phyloP scores from a whole-genome alignment of 768 basidiomycete genomes.

The Mycena galericulata region DNA sequence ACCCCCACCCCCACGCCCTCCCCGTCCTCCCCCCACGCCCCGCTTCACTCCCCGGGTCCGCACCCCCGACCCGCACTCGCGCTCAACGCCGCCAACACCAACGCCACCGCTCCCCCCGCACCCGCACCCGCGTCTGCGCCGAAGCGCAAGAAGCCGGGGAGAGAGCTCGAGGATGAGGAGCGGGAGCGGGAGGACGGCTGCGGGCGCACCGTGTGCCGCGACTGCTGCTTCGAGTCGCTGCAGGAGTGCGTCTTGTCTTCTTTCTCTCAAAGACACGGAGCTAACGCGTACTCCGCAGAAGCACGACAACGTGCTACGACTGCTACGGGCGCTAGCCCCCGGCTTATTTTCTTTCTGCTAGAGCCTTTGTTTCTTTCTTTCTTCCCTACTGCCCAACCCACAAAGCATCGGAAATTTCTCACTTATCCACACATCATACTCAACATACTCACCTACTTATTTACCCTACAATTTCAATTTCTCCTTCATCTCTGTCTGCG shows the following conservation, averaged over 20 bases:
- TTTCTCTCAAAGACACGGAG: not conserved
- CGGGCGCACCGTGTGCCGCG: conserved; percentile 55
- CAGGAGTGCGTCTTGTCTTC: conserved; percentile 48
- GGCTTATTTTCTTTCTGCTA: too few relatives aligned
- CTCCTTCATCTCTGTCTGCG: too few relatives aligned
- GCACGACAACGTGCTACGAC: conserved; percentile 53
- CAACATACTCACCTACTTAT: too few relatives aligned
- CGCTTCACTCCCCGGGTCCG: too few relatives aligned
- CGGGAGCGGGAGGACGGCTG: conserved; percentile 48
- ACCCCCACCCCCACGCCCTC: conserved; percentile 52
- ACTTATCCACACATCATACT: too few relatives aligned
- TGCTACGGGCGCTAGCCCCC: conserved; percentile 43
- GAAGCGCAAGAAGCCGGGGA: conserved; percentile 45
- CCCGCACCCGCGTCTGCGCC: conserved; percentile 16
- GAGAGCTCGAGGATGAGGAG: conserved; percentile 36
- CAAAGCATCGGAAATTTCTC: too few relatives aligned
- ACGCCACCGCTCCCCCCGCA: conserved; percentile 9
- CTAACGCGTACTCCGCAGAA: conserved; percentile 39
- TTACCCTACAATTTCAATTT: too few relatives aligned
- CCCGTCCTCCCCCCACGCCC: conserved; percentile 44
- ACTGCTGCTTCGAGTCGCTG: conserved; percentile 57
- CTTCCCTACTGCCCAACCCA: too few relatives aligned
- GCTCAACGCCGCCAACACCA: conserved; percentile 45
- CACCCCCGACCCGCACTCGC: conserved; percentile 46
- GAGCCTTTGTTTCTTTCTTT: too few relatives aligned